phyloP scores from a whole-genome alignment of 345 rosid genomes.

The Aethionema arabicum region DNA sequence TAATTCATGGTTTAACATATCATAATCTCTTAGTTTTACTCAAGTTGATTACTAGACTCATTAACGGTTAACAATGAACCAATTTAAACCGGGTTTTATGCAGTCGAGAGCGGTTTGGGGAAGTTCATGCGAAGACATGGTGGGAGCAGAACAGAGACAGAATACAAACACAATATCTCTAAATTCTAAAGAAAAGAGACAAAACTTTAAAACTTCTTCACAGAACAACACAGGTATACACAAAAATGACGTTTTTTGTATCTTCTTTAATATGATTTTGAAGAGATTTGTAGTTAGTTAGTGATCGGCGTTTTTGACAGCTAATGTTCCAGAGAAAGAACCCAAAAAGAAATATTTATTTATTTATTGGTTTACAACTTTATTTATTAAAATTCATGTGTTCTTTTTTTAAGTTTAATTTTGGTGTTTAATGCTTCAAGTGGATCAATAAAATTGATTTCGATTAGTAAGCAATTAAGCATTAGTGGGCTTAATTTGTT shows the following conservation, averaged over 20 bases:
- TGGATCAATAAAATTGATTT: slow-evolving; percentile 9
- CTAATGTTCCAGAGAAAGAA: slow-evolving; percentile 18
- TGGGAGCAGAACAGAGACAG: slow-evolving; percentile 99
- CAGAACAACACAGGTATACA: slow-evolving; percentile 31
- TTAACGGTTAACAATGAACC: slow-evolving; percentile 10
- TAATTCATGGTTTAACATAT: no score
- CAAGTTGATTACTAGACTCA: background rate
- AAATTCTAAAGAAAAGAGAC: slow-evolving; percentile 18
- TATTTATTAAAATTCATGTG: slow-evolving; percentile 21
- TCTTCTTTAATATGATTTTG: slow-evolving; percentile 19
- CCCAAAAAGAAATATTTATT: background rate
- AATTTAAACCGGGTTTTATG: slow-evolving; percentile 22
- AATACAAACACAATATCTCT: slow-evolving; percentile 94
- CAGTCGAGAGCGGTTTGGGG: slow-evolving; percentile 95
- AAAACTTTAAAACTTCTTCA: slow-evolving; percentile 20
- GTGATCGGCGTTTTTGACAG: slow-evolving; percentile 27
- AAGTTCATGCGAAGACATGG: slow-evolving; percentile 89
- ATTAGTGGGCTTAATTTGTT: slow-evolving; percentile 3
- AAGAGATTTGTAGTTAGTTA: slow-evolving; percentile 29
- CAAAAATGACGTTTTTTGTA: slow-evolving; percentile 21
- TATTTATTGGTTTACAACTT: slow-evolving; percentile 19
- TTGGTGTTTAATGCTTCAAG: slow-evolving; percentile 17
- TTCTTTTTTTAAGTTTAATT: background rate
- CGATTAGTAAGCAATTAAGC: slow-evolving; percentile 15
- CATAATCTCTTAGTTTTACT: background rate